Base-by-base conservation (phyloP, 257 asterid species). In the Salvia miltiorrhiza region DNA sequence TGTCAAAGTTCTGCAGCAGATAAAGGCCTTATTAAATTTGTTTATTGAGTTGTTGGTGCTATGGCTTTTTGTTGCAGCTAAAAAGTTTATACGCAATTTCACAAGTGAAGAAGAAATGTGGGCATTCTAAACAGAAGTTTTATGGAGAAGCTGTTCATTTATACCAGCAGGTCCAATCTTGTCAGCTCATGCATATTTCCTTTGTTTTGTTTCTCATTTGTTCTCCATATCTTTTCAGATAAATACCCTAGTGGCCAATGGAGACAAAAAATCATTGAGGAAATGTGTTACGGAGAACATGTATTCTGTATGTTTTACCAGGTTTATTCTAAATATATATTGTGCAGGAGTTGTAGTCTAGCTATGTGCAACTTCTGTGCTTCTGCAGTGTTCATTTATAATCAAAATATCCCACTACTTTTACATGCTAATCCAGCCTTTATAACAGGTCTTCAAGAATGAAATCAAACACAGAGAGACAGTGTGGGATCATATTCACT, bases 401-500 rank as follows among this genome's bases (percentile, higher is more conserved):
- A 9, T 54, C 0, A 44, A 57, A 64, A 43, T 63, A 40, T 52
- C 40, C 21, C 26, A 14, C 57, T 70, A 45, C 65, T 63, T 72
- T 56, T 54, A 47, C 59, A 24, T 74, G 69, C 70, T 72, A 26
- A 69, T 79, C 76, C 45, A 33, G 55, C 79, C 55, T 73, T 68
- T 59, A 37, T 63, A 79, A 74, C 83, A 93, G 98, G 88, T 84
- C 71, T 88, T 93, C 69, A 93, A 93, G 94, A 93, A 90, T 78
- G 98, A 93, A 83, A 90, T 90, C 80, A 93, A 88, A 90, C 90
- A 82, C 17, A 86, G 97, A 78, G 94, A 87, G 79, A 69, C 82
- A 24, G 77, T 77, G 64, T 93, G 98, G 98, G 84, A 81, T 67
- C 57, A 56, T 39, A 83, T 93, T 78, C 76, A 90, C 77, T 93